Conservation (phyloP, 805 yeast species). For the Myxozyma neglecta region DNA sequence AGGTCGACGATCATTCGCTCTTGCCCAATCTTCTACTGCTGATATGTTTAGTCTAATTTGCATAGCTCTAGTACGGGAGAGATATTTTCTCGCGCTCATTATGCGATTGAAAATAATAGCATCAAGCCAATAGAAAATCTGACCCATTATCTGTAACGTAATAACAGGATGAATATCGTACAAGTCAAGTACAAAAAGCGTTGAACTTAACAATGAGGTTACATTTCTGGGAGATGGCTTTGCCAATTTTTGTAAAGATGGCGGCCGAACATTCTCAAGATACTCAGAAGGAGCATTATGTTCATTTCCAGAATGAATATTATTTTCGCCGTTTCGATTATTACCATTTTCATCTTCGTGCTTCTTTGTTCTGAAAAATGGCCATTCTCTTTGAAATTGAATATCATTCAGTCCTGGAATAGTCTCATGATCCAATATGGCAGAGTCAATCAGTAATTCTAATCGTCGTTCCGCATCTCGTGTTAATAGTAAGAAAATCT, state of each 20-base stretch:
- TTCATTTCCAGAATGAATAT: neutral
- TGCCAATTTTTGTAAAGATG: slow-evolving; percentile 73
- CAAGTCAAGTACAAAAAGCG: slow-evolving; percentile 77
- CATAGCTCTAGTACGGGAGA: slow-evolving; percentile 80
- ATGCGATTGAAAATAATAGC: slow-evolving; percentile 71
- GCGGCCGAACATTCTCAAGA: slow-evolving; percentile 56
- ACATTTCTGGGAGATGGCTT: slow-evolving; percentile 70
- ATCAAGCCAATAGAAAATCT: slow-evolving; percentile 76
- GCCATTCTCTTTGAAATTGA: slow-evolving; percentile 73
- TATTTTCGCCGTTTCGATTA: neutral
- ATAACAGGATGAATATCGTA: slow-evolving; percentile 77
- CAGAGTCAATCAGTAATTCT: slow-evolving; percentile 39
- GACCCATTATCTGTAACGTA: slow-evolving; percentile 74
- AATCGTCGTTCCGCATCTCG: slow-evolving; percentile 43
- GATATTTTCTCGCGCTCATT: slow-evolving; percentile 63
- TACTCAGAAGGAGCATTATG: neutral
- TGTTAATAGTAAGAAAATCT: slow-evolving; percentile 39
- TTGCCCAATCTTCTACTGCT: slow-evolving; percentile 89
- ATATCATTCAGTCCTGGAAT: slow-evolving; percentile 80
- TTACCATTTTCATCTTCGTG: neutral
- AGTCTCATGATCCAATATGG: slow-evolving; percentile 65
- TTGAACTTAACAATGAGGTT: slow-evolving; percentile 72
- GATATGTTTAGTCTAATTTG: slow-evolving; percentile 87
- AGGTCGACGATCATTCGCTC: slow-evolving; percentile 60
- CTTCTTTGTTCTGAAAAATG: slow-evolving; percentile 47